Evolutionary conservation across 768 basidiomycete genomes (phyloP).

Genomic region (Lentinus tigrinus): DNA sequence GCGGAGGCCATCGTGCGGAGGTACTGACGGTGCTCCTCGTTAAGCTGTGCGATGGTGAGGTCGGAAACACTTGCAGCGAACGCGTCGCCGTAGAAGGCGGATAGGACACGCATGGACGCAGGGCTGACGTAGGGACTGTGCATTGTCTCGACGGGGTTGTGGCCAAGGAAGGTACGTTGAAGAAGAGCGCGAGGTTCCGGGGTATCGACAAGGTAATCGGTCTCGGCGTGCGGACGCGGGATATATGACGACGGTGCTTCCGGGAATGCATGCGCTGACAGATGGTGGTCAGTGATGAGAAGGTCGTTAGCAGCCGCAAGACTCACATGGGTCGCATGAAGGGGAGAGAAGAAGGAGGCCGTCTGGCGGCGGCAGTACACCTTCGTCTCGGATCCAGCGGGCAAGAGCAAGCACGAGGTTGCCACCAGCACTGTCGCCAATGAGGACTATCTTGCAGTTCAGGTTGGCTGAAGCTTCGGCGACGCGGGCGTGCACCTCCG

Average conservation of each 20-base stretch:
- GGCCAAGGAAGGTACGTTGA: conserved; percentile 54
- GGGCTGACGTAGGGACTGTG: conserved; percentile 36
- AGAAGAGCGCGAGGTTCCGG: conserved; percentile 52
- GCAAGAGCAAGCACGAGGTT: conserved; percentile 51
- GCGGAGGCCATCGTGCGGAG: conserved; percentile 23
- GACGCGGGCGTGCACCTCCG: conserved; percentile 8
- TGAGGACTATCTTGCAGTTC: conserved; percentile 40
- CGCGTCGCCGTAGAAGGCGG: conserved; percentile 32
- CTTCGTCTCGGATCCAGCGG: conserved; percentile 55
- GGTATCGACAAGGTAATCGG: conserved; percentile 54
- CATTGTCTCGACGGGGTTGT: conserved; percentile 32
- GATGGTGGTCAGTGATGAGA: conserved; percentile 17
- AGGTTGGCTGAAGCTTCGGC: conserved; percentile 13
- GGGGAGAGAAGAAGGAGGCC: conserved; percentile 48
- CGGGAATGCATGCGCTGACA: conserved; percentile 45
- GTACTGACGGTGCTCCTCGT: conserved; percentile 19
- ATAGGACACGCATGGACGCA: conserved; percentile 32
- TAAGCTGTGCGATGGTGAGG: conserved; percentile 26
- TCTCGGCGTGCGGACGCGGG: conserved; percentile 46
- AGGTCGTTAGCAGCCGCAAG: conserved; percentile 1
- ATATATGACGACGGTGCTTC: conserved; percentile 47
- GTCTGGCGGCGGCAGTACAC: conserved; percentile 41
- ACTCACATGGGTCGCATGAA: conserved; percentile 36
- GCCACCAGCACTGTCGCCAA: conserved; percentile 57
- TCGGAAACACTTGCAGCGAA: conserved; percentile 26